phyloP scores from a whole-genome alignment of 2,329 filamentous ascomycete genomes.

The Ceratocystis alfenasii region DNA sequence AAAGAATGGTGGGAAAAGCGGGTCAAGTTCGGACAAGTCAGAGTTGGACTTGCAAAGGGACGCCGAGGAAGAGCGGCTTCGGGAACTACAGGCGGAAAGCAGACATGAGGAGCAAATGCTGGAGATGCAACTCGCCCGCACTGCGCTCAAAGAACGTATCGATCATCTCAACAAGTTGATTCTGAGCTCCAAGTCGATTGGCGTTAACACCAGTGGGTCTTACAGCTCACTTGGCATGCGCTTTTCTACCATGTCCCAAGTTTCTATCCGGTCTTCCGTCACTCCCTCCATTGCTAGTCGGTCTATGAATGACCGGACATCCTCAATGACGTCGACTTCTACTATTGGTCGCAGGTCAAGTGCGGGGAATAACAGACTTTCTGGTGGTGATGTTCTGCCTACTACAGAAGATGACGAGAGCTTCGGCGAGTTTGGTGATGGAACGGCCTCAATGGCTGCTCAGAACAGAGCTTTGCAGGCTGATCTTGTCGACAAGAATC shows the following conservation, averaged over 20 bases:
- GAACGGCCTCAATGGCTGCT: conserved; percentile 65
- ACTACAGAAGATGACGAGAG: conserved; percentile 53
- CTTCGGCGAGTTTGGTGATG: conserved; percentile 73
- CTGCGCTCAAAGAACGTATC: conserved; percentile 91
- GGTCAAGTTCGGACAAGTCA: conserved; percentile 25
- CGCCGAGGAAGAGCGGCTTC: conserved; percentile 58
- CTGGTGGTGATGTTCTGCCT: conserved; percentile 30
- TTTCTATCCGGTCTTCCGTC: conserved; percentile 54
- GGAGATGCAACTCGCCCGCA: conserved; percentile 94
- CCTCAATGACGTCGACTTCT: conserved; percentile 54
- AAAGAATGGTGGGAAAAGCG: conserved; percentile 51
- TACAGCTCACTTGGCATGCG: conserved; percentile 55
- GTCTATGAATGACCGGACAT: conserved; percentile 48
- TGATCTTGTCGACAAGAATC: conserved; percentile 93
- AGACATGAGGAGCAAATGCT: conserved; percentile 95
- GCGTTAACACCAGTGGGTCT: conserved; percentile 70
- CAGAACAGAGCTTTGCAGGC: conserved; percentile 86
- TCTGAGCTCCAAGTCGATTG: conserved; percentile 86
- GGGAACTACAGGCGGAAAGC: conserved; percentile 68
- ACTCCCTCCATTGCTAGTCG: conserved; percentile 46
- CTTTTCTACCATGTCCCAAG: conserved; percentile 50
- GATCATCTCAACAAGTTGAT: conserved; percentile 94
- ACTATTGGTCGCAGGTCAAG: conserved; percentile 46
- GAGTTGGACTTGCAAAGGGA: conserved; percentile 47
- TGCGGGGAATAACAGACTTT: conserved; percentile 33